Percentiles rank a stretch among this genome's conserved stretches.
Conservation (phyloP, 2,329 filamentous ascomycete genomes). For the Albifimbria verrucaria region DNA sequence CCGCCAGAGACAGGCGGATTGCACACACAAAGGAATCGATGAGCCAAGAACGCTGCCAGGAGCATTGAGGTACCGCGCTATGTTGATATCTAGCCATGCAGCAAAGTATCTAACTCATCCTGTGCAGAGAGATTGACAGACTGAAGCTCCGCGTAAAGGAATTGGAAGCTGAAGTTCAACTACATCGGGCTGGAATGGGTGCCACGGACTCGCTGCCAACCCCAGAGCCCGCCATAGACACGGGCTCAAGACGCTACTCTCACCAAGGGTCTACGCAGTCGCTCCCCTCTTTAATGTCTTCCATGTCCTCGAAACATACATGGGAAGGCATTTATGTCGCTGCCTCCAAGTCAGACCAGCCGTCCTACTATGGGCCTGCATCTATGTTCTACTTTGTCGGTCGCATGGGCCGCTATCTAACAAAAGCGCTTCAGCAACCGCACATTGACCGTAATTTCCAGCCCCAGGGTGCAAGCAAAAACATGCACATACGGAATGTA, state of each 20-base stretch:
- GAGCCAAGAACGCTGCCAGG: slow-evolving; percentile 23
- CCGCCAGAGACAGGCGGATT: slow-evolving; percentile 23
- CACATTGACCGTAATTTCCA: slow-evolving; percentile 9
- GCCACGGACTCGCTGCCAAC: slow-evolving; percentile 4
- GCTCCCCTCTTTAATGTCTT: not conserved
- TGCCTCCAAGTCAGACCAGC: slow-evolving; percentile 30
- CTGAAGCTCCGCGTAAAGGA: slow-evolving; percentile 27
- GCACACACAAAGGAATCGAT: slow-evolving; percentile 26
- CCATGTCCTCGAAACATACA: slow-evolving; percentile 5
- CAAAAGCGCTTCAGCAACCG: slow-evolving; percentile 25
- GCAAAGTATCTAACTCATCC: not conserved
- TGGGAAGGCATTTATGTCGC: slow-evolving; percentile 32
- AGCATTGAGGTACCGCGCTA: slow-evolving; percentile 9
- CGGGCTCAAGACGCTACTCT: slow-evolving; percentile 6
- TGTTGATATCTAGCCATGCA: no score
- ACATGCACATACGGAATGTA: slow-evolving; percentile 3
- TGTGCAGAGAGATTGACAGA: slow-evolving; percentile 29
- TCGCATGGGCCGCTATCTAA: slow-evolving; percentile 35
- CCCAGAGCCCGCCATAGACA: slow-evolving; percentile 6
- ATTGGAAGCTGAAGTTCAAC: slow-evolving; percentile 21
- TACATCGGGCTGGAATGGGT: not conserved
- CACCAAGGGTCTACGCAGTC: not conserved
- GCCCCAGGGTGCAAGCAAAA: slow-evolving; percentile 11
- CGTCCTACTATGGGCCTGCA: slow-evolving; percentile 40
- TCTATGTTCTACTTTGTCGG: slow-evolving; percentile 43